Base-by-base conservation (phyloP, 352 stramenopile genomes). In the Peronospora belbahrii region DNA sequence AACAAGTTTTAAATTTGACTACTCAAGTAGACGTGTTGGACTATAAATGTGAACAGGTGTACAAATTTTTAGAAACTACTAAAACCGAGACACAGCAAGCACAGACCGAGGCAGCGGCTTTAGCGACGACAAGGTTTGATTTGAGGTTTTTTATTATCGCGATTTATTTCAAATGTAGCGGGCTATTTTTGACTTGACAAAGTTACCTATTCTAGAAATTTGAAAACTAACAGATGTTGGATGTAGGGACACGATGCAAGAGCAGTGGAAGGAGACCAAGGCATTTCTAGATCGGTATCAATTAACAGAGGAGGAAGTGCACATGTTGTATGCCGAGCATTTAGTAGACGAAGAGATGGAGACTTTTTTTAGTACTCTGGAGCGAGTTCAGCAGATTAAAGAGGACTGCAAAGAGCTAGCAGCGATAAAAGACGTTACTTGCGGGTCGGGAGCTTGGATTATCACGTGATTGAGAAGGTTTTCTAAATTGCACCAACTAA, bases 281-380 rank as follows among this genome's bases (percentile, higher is more conserved):
- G 38, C 51, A 18, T 95, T 95, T 40, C 49, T 95, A 35, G 59
- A 48, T 15, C 56, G 70, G 32, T 95, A 87, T 49, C 75, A 91
- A 42, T 53, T 95, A 23, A 67, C 48, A 2, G 62, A 88, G 13
- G 61, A 79, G 10, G 81, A 95, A 48, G 67, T 91, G 31, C 52
- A 68, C 24, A 58, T 42, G 9, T 48, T 94, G 31, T 78, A 76
- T 45, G 44, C 49, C 2, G 61, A 65, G 6, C 14, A 62, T 1
- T 39, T 80, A 6, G 28, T 19, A 2, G 69, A 82, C 19, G 62
- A 75, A 19, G 62, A 78, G 19, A 80, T 83, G 63, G 42, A 51
- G 11, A 38, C 52, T 10, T 93, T 93, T 45, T 86, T 92, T 43
- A 52, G 48, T 8, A 74, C 72, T 6, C 67, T 94, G 50, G 73